Percentiles rank a stretch among this genome's conserved stretches.
These are phyloP conservation scores for Senecio squalidus DNA, from an alignment of 140 eudicot genomes.

Conservation along the genomic window DNA sequence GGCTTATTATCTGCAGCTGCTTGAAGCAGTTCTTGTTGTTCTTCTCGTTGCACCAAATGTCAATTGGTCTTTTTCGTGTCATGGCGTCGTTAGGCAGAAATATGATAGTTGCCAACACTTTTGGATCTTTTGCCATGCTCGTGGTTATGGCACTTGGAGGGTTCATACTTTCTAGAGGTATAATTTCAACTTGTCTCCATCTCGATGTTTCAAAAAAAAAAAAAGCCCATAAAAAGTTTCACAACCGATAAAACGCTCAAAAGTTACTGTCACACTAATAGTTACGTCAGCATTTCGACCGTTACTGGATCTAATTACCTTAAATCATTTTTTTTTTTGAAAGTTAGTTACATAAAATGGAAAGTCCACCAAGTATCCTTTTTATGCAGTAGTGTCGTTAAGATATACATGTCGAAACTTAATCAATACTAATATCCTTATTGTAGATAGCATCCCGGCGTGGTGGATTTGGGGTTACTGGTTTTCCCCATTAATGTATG, in stretches of 20 bases:
- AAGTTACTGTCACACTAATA: too few relatives aligned
- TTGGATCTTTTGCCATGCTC: conserved; percentile 90
- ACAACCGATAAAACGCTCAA: too few relatives aligned
- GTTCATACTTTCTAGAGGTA: conserved; percentile 85
- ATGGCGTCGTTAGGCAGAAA: conserved; percentile 89
- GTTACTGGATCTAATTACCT: too few relatives aligned
- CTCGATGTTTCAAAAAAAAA: neutral
- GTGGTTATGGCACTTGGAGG: conserved; percentile 95
- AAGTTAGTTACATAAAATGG: too few relatives aligned
- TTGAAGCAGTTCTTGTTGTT: conserved; percentile 64
- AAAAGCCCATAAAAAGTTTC: too few relatives aligned
- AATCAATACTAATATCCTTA: neutral
- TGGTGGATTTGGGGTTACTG: conserved; percentile 99
- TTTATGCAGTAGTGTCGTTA: too few relatives aligned
- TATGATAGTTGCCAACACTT: conserved; percentile 84
- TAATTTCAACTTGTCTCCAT: neutral
- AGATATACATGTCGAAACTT: neutral
- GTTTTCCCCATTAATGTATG: conserved; percentile 96
- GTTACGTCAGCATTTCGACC: too few relatives aligned
- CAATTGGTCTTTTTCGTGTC: conserved; percentile 78
- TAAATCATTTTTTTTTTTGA: too few relatives aligned
- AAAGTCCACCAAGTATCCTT: too few relatives aligned
- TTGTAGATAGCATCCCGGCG: conserved; percentile 73
- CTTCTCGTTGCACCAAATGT: conserved; percentile 86
- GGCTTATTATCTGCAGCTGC: conserved; percentile 44